Percentiles rank a stretch among this genome's conserved stretches.
Evolutionary conservation across 495 filamentous ascomycete species (phyloP).

Genomic region (Neurospora hispaniola): DNA sequence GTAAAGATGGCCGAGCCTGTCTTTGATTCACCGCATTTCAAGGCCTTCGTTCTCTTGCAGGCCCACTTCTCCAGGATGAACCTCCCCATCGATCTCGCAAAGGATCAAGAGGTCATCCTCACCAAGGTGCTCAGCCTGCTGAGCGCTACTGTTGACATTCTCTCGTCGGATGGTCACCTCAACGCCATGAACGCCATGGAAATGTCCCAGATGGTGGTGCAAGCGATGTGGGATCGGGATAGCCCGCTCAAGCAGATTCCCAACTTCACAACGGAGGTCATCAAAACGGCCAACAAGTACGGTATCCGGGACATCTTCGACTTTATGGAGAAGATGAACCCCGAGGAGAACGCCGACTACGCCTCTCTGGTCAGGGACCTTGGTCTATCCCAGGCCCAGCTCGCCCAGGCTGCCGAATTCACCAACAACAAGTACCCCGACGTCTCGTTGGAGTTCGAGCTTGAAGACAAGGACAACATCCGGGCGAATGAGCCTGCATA

Average conservation of each 20-base stretch:
- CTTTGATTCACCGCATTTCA: conserved; percentile 95
- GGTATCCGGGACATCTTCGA: conserved; percentile 88
- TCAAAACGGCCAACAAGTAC: conserved; percentile 70
- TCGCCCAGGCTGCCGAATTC: conserved; percentile 82
- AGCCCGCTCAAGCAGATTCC: conserved; percentile 96
- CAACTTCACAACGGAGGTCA: conserved; percentile 74
- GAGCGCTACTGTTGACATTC: conserved; percentile 85
- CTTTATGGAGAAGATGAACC: conserved; percentile 98
- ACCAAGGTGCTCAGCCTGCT: conserved; percentile 78
- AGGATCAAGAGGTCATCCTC: conserved; percentile 86
- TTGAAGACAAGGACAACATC: conserved; percentile 70
- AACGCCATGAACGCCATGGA: conserved; percentile 99
- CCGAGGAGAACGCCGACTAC: conserved; percentile 76
- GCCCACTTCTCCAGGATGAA: conserved; percentile 97
- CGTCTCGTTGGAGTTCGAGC: conserved; percentile 77
- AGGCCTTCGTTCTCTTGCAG: conserved; percentile 90
- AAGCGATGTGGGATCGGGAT: conserved; percentile 98
- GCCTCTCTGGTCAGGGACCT: conserved; percentile 61
- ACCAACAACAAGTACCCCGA: conserved; percentile 97
- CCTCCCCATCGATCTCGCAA: conserved; percentile 89
- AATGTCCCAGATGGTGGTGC: conserved; percentile 98
- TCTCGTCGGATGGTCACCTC: conserved; percentile 90
- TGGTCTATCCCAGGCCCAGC: conserved; percentile 67
- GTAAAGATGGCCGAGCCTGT: conserved; percentile 83
- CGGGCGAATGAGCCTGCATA: conserved; percentile 71